phyloP scores from a whole-genome alignment of 116 monocot genomes.

The Iris pallida region DNA sequence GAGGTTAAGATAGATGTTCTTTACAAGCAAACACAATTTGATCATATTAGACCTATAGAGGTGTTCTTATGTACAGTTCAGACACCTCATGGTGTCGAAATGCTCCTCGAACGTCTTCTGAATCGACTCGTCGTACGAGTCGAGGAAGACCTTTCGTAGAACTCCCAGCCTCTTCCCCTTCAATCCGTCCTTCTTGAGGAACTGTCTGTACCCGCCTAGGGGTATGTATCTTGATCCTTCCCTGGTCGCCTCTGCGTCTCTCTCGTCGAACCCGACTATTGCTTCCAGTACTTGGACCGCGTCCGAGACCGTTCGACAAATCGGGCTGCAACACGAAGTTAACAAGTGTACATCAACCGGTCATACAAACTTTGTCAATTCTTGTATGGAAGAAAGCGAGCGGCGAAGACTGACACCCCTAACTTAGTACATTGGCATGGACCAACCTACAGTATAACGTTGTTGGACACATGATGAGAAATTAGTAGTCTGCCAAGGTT shows the following conservation, averaged over 20 bases:
- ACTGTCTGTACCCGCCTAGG: slow-evolving; percentile 47
- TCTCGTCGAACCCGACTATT: slow-evolving; percentile 55
- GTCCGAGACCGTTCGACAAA: slow-evolving; percentile 57
- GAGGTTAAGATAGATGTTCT: too few species aligned
- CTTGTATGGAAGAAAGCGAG: too few species aligned
- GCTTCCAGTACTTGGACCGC: slow-evolving; percentile 60
- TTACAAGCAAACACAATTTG: too few species aligned
- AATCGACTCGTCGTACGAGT: slow-evolving; percentile 1
- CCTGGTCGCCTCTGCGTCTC: slow-evolving; percentile 42
- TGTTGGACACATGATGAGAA: too few species aligned
- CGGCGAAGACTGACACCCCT: too few species aligned
- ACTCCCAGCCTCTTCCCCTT: slow-evolving; percentile 65
- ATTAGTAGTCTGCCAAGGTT: too few species aligned
- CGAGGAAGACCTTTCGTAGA: slow-evolving; percentile 42
- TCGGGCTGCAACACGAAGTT: slow-evolving; percentile 44
- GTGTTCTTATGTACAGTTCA: too few species aligned
- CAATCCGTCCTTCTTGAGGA: slow-evolving; percentile 51
- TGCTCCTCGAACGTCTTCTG: slow-evolving; percentile 28
- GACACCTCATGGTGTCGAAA: slow-evolving; percentile 52
- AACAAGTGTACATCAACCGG: too few species aligned
- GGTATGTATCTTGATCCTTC: slow-evolving; percentile 45
- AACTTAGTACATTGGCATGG: too few species aligned
- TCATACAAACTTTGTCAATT: too few species aligned
- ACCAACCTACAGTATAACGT: too few species aligned
- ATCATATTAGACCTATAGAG: too few species aligned